These are phyloP conservation scores for Colletotrichum camelliae DNA, from an alignment of 2,329 filamentous ascomycete species.

Conservation along the genomic window DNA sequence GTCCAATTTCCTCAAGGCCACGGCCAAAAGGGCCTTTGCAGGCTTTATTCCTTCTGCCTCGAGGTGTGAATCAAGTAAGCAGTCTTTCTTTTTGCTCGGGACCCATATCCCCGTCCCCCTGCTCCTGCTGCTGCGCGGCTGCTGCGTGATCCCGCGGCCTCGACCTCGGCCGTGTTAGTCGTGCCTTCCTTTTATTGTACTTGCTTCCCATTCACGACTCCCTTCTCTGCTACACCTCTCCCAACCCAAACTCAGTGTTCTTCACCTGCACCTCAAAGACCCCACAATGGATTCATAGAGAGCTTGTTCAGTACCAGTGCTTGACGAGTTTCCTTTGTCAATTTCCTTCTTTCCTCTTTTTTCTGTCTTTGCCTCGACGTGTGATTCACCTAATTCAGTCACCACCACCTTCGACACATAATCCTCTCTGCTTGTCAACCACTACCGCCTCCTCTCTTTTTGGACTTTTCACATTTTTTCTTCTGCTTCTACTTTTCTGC, in stretches of 20 bases:
- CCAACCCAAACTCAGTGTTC: not conserved
- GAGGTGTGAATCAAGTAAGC: constrained; percentile 21
- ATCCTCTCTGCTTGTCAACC: not conserved
- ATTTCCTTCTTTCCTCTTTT: not conserved
- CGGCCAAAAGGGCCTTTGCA: constrained; percentile 11
- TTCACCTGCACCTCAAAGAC: not conserved
- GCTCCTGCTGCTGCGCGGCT: constrained; percentile 10
- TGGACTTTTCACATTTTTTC: not conserved
- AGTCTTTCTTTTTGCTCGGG: not conserved
- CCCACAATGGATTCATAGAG: constrained; percentile 22
- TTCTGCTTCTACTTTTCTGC: not conserved
- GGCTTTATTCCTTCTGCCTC: not conserved
- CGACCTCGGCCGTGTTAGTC: constrained; percentile 7
- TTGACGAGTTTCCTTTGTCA: constrained; percentile 25
- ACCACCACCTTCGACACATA: not conserved
- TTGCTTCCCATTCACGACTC: not conserved
- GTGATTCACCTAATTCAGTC: constrained; percentile 16
- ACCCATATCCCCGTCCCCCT: not conserved
- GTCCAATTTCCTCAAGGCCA: constrained; percentile 17
- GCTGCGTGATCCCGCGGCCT: not conserved
- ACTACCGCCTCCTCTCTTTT: not conserved
- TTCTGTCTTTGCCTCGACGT: not conserved
- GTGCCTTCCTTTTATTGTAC: constrained; percentile 20
- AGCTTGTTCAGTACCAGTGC: constrained; percentile 13
- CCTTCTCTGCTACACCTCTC: not conserved